Evolutionary conservation across 78 protist genomes (phyloP).

Genomic region (Planoprotostelium fungivorum): DNA sequence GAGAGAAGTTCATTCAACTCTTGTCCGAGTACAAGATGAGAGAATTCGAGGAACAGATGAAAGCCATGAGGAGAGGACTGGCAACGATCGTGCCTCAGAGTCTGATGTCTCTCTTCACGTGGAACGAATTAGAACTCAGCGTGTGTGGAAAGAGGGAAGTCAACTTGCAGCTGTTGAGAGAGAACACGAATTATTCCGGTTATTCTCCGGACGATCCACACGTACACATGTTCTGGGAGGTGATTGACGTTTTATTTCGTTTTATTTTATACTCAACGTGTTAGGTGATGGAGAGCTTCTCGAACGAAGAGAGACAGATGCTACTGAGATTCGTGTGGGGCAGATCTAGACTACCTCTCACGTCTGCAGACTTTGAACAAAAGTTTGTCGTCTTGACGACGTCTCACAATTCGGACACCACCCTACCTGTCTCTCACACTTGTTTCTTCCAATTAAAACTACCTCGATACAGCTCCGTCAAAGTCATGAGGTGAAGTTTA

Average conservation of each 20-base stretch:
- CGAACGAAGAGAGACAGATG: constrained; percentile 46
- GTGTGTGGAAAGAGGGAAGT: constrained; percentile 60
- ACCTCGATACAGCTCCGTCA: neutral
- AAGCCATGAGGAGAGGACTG: constrained; percentile 44
- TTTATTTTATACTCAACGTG: neutral
- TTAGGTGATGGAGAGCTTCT: constrained; percentile 37
- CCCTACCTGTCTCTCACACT: neutral
- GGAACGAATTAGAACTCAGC: constrained; percentile 58
- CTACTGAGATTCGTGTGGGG: constrained; percentile 70
- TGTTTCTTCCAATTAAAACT: neutral
- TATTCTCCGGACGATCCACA: constrained; percentile 21
- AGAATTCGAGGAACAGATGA: constrained; percentile 46
- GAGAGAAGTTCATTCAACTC: constrained; percentile 22
- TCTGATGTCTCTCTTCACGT: constrained; percentile 44
- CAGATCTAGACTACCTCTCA: constrained; percentile 48
- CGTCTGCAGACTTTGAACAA: neutral
- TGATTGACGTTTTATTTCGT: neutral
- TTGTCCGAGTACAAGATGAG: constrained; percentile 23
- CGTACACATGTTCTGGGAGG: constrained; percentile 42
- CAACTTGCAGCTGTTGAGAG: constrained; percentile 46
- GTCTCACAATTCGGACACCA: neutral
- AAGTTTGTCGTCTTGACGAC: neutral
- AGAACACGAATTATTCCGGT: constrained; percentile 47
- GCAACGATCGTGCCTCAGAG: constrained; percentile 31
- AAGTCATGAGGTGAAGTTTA: neutral